Conservation (phyloP, 2,329 filamentous ascomycete genomes). For the Pseudopithomyces maydicus region DNA sequence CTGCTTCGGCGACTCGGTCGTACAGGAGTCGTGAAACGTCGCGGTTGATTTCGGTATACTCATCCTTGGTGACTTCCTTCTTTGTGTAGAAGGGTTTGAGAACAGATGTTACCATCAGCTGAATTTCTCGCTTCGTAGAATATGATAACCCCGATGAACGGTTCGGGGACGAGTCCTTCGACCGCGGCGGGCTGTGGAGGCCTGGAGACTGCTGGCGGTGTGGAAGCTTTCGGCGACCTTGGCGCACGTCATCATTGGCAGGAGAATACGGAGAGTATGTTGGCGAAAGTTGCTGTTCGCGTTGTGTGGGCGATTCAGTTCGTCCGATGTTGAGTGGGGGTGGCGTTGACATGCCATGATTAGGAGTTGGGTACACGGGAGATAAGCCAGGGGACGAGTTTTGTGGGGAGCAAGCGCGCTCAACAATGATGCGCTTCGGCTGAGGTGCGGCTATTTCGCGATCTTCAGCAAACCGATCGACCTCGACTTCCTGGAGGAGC, state of each 20-base stretch:
- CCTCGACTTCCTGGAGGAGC: slow-evolving; percentile 85
- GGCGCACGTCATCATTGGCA: slow-evolving; percentile 47
- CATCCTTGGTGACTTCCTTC: slow-evolving; percentile 79
- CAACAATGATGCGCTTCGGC: slow-evolving; percentile 49
- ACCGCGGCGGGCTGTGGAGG: slow-evolving; percentile 52
- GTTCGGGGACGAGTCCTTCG: slow-evolving; percentile 70
- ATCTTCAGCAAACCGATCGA: slow-evolving; percentile 42
- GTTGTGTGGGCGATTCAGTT: slow-evolving; percentile 63
- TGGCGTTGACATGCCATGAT: slow-evolving; percentile 72
- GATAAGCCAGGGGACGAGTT: slow-evolving; percentile 71
- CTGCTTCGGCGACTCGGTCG: slow-evolving; percentile 61
- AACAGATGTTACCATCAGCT: slow-evolving; percentile 82
- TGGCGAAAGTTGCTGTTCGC: slow-evolving; percentile 65
- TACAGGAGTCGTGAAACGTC: slow-evolving; percentile 89
- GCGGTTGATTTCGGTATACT: slow-evolving; percentile 92
- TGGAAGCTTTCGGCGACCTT: slow-evolving; percentile 31
- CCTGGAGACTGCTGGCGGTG: slow-evolving; percentile 35
- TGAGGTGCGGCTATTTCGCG: slow-evolving; percentile 43
- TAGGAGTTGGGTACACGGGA: slow-evolving; percentile 69
- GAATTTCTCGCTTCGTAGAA: slow-evolving; percentile 85
- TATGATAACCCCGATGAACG: slow-evolving; percentile 69
- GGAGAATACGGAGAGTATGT: slow-evolving; percentile 71
- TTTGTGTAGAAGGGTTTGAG: slow-evolving; percentile 83
- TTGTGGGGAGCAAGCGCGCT: slow-evolving; percentile 48
- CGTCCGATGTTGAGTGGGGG: slow-evolving; percentile 63